phyloP scores from a whole-genome alignment of 768 basidiomycete species.

The Psilocybe tampanensis region DNA sequence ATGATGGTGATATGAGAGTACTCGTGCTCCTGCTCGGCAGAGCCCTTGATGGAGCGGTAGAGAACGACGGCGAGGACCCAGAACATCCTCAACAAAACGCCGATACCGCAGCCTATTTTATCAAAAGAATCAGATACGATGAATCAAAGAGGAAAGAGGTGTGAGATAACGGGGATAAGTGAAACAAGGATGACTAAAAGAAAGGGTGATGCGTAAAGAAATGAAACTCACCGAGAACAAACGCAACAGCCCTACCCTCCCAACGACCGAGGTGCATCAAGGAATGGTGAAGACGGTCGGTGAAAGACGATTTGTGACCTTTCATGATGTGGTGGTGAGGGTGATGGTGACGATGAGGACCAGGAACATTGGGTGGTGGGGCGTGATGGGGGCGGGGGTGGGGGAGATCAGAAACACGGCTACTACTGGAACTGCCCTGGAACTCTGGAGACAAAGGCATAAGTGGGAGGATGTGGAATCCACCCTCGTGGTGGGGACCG shows the following conservation, averaged over 20 bases:
- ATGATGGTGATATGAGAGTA: conserved; percentile 39
- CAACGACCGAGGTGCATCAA: conserved; percentile 74
- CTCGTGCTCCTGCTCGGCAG: conserved; percentile 39
- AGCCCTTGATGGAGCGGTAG: conserved; percentile 56
- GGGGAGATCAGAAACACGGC: not conserved
- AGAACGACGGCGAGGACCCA: conserved; percentile 70
- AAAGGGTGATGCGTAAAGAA: not conserved
- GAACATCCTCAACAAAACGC: conserved; percentile 80
- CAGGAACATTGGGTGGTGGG: not conserved
- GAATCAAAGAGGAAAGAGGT: not conserved
- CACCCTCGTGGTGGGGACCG: conserved; percentile 10
- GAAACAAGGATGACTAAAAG: not conserved
- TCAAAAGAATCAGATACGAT: not conserved
- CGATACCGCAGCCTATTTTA: conserved; percentile 74
- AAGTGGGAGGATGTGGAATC: conserved; percentile 37
- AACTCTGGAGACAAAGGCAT: conserved; percentile 24
- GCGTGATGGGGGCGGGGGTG: not conserved
- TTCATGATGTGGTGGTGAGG: conserved; percentile 25
- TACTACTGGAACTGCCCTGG: not conserved
- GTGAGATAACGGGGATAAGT: too few relatives aligned
- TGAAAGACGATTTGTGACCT: conserved; percentile 43
- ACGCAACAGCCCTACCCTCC: conserved; percentile 83
- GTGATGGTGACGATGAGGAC: conserved; percentile 10
- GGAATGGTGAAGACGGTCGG: conserved; percentile 62
- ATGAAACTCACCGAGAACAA: conserved; percentile 63